Conservation (phyloP, 1,284 basidiomycete genomes). For the Pseudozyma sp. region DNA sequence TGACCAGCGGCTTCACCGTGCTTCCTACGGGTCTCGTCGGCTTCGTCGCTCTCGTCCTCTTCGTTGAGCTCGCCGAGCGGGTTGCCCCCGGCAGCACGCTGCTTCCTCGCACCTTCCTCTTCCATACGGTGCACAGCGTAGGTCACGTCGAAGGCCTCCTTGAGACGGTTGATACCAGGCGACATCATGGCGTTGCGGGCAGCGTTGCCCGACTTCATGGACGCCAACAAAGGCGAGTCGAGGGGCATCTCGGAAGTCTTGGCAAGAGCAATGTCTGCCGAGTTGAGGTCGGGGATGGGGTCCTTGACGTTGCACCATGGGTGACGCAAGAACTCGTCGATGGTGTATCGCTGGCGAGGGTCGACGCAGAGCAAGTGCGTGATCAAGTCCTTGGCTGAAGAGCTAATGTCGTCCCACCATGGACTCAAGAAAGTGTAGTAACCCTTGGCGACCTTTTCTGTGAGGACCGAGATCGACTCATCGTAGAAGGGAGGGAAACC, state of each 20-base stretch:
- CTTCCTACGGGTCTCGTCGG: slow-evolving; percentile 58
- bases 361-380: slow-evolving; percentile 95
- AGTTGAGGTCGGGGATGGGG: slow-evolving; percentile 62
- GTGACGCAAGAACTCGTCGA: slow-evolving; percentile 96
- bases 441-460: slow-evolving; percentile 96
- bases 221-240: slow-evolving; percentile 90
- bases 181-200: slow-evolving; percentile 79
- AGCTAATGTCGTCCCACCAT: slow-evolving; percentile 98
- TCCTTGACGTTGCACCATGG: slow-evolving; percentile 84
- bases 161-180: slow-evolving; percentile 83
- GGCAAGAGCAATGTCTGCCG: slow-evolving; percentile 63
- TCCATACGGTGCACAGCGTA: slow-evolving; percentile 99
- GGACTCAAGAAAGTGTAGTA: slow-evolving; percentile 98
- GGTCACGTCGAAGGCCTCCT: slow-evolving; percentile 98
- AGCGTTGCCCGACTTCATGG: slow-evolving; percentile 72
- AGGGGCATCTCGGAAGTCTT: slow-evolving; percentile 74
- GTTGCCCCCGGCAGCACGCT: slow-evolving; percentile 71
- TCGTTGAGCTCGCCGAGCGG: slow-evolving; percentile 85
- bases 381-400: slow-evolving; percentile 92
- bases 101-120: slow-evolving; percentile 85
- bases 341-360: slow-evolving; percentile 92
- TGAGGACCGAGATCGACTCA: slow-evolving; percentile 96
- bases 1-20: slow-evolving; percentile 68
- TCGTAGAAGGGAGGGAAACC: slow-evolving; percentile 99
- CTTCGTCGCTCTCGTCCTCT: slow-evolving; percentile 76